These are phyloP conservation scores for Firmiana major DNA, from an alignment of 345 rosid genomes.

Conservation along the genomic window DNA sequence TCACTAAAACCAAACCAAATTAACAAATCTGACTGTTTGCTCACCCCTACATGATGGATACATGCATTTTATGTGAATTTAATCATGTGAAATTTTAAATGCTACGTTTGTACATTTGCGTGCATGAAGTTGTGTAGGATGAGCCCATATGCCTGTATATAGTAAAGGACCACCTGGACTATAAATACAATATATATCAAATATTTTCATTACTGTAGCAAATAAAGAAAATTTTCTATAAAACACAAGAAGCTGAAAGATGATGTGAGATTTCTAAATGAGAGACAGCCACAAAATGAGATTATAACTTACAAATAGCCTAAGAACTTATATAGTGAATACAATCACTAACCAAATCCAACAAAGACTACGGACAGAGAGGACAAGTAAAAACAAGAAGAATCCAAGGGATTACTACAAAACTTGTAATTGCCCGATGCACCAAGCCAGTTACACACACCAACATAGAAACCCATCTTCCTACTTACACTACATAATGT, in stretches of 20 bases:
- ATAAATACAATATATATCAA: not conserved
- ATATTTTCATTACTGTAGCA: not conserved
- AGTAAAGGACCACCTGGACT: not conserved
- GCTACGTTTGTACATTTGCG: not conserved
- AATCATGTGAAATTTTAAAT: not conserved
- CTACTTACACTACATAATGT: too few species aligned
- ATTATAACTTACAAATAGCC: not conserved
- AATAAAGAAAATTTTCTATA: not conserved
- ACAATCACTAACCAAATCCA: not conserved
- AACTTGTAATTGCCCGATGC: not conserved
- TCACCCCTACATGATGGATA: not conserved
- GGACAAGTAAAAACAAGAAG: not conserved
- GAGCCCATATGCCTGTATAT: not conserved
- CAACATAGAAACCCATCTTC: too few species aligned
- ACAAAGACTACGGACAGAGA: not conserved
- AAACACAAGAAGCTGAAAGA: not conserved
- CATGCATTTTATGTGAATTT: not conserved
- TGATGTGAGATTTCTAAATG: not conserved
- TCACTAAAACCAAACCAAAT: too few species aligned
- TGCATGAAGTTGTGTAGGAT: not conserved
- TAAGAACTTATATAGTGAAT: not conserved
- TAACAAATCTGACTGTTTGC: too few species aligned
- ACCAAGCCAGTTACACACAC: too few species aligned
- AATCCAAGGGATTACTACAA: not conserved
- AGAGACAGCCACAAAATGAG: not conserved